phyloP scores from a whole-genome alignment of 352 stramenopile genomes.

The Pythium periplocum region DNA sequence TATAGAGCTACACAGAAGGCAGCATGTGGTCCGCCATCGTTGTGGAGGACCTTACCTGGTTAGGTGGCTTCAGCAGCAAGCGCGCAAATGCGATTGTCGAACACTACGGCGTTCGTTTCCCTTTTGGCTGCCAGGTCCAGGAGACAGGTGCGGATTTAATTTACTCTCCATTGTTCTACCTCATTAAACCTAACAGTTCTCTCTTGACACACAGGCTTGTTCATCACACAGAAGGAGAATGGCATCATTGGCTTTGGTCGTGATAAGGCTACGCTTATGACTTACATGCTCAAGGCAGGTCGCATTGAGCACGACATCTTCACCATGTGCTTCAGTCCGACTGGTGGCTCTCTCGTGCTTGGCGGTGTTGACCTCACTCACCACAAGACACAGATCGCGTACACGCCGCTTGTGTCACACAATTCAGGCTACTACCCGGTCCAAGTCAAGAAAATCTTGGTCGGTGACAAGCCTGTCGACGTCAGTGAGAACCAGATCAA shows the following conservation, averaged over 20 bases:
- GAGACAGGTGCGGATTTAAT: constrained; percentile 38
- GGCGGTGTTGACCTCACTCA: constrained; percentile 75
- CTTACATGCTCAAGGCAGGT: constrained; percentile 57
- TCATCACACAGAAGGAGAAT: constrained; percentile 85
- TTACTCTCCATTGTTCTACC: background rate
- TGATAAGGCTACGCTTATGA: constrained; percentile 56
- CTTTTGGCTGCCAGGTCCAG: constrained; percentile 73
- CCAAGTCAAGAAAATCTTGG: constrained; percentile 67
- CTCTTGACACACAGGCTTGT: constrained; percentile 27
- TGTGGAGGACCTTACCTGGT: constrained; percentile 75
- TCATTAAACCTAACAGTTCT: no score
- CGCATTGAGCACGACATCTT: constrained; percentile 65
- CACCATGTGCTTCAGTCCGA: constrained; percentile 69
- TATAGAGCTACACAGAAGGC: constrained; percentile 80
- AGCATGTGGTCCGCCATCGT: constrained; percentile 84
- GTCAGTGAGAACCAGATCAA: constrained; percentile 40
- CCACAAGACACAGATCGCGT: constrained; percentile 53
- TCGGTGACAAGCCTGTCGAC: constrained; percentile 52
- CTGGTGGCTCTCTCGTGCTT: constrained; percentile 71
- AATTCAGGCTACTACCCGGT: constrained; percentile 73
- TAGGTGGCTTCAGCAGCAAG: constrained; percentile 51
- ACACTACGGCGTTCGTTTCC: constrained; percentile 69
- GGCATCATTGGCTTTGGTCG: constrained; percentile 87
- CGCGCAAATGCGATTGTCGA: constrained; percentile 44
- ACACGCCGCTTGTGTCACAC: constrained; percentile 50